Percentiles rank a stretch among this genome's conserved stretches.
Conservation (phyloP, 2,329 filamentous ascomycete genomes). For the Akanthomyces dipterigenus region DNA sequence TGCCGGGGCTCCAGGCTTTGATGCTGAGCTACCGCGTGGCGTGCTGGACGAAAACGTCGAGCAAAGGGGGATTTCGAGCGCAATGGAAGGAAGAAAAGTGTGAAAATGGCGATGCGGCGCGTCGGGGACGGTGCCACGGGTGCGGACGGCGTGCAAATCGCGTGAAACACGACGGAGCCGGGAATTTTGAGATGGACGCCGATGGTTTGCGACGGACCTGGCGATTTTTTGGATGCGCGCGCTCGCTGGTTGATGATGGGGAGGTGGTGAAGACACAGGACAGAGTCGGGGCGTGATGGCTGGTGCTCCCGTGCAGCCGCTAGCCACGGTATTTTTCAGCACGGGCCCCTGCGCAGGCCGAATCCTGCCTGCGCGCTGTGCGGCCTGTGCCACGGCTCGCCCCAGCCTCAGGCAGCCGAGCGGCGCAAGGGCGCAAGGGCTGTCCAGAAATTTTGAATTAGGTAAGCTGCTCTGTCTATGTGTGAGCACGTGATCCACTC, state of each 20-base stretch:
- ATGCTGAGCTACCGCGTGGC: conserved; percentile 15
- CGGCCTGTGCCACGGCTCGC: neutral
- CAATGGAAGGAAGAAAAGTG: conserved; percentile 36
- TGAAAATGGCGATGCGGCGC: conserved; percentile 33
- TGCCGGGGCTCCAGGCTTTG: conserved; percentile 3
- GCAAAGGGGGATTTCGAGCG: conserved; percentile 22
- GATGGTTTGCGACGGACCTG: conserved; percentile 54
- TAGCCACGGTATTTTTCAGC: conserved; percentile 38
- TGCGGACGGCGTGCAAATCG: conserved; percentile 43
- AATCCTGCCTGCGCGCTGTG: neutral
- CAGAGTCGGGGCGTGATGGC: conserved; percentile 43
- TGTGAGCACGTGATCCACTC: conserved; percentile 1
- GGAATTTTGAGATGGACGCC: conserved; percentile 47
- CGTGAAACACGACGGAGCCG: conserved; percentile 47
- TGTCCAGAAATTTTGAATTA: conserved; percentile 9
- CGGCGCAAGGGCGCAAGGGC: neutral
- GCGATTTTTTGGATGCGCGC: conserved; percentile 57
- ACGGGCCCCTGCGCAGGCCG: conserved; percentile 24
- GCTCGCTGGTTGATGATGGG: conserved; percentile 44
- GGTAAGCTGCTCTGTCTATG: conserved; percentile 6
- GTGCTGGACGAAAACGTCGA: conserved; percentile 15
- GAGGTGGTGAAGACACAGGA: conserved; percentile 46
- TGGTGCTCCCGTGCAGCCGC: conserved; percentile 34
- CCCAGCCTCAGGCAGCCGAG: neutral
- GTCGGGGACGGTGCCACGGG: conserved; percentile 35